These are phyloP conservation scores for Malus hybrid DNA, from an alignment of 331 rosid genomes.

Conservation along the genomic window DNA sequence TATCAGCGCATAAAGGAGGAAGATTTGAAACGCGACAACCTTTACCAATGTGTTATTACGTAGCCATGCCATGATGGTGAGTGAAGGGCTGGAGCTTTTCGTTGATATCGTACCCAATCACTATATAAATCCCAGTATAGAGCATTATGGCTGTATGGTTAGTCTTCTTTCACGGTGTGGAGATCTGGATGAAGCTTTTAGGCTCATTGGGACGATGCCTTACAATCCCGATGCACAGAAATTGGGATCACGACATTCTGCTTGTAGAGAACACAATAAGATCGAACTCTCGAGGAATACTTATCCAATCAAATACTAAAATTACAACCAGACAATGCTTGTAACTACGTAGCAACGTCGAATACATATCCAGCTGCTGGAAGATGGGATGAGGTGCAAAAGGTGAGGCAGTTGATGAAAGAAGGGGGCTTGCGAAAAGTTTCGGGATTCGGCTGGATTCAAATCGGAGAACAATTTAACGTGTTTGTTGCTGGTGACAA, in stretches of 20 bases:
- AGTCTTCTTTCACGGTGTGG: conserved; percentile 54
- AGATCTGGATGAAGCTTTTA: conserved; percentile 57
- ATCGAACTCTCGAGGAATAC: conserved; percentile 47
- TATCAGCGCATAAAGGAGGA: conserved; percentile 36
- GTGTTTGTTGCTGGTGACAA: conserved; percentile 67
- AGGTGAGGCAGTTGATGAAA: conserved; percentile 56
- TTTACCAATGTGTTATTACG: conserved; percentile 49
- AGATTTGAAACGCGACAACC: conserved; percentile 40
- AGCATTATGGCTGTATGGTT: conserved; percentile 59
- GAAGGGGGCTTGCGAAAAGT: conserved; percentile 52
- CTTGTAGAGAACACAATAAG: conserved; percentile 49
- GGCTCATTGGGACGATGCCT: conserved; percentile 45
- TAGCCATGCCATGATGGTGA: conserved; percentile 51
- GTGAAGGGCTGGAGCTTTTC: conserved; percentile 58
- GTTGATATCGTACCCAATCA: conserved; percentile 50
- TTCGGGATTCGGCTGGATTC: conserved; percentile 87
- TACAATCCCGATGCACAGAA: conserved; percentile 65
- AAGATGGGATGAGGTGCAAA: conserved; percentile 62
- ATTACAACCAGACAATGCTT: conserved; percentile 65
- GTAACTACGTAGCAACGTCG: conserved; percentile 74
- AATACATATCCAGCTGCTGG: conserved; percentile 57
- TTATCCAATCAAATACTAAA: conserved; percentile 42
- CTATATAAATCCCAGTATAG: conserved; percentile 43
- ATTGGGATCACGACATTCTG: conserved; percentile 59
- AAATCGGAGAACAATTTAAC: conserved; percentile 52